phyloP scores from a whole-genome alignment of 2,329 filamentous ascomycete genomes.

The Epichloe amarillans region DNA sequence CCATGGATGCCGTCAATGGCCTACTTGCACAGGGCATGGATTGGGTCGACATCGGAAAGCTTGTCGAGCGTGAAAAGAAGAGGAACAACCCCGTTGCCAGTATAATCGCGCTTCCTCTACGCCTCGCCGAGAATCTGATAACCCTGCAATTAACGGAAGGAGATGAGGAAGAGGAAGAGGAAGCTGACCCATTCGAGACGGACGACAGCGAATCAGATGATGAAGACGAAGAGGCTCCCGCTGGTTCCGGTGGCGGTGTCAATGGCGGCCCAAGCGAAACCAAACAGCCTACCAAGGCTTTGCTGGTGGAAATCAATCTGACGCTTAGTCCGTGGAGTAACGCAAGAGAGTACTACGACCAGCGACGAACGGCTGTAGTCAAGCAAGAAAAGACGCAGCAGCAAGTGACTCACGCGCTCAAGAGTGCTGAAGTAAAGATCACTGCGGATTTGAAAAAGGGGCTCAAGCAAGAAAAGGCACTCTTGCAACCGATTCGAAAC shows the following conservation, averaged over 20 bases:
- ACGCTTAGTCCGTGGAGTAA: conserved; percentile 76
- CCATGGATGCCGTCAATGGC: conserved; percentile 81
- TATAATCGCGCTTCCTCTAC: conserved; percentile 76
- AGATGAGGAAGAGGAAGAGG: conserved; percentile 47
- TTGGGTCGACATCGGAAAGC: conserved; percentile 79
- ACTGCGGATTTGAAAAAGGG: conserved; percentile 77
- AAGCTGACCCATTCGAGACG: conserved; percentile 47
- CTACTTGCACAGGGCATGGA: conserved; percentile 93
- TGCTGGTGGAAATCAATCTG: conserved; percentile 78
- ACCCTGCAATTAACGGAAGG: conserved; percentile 67
- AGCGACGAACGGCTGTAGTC: conserved; percentile 68
- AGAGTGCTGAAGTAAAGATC: conserved; percentile 84
- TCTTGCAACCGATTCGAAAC: conserved; percentile 69
- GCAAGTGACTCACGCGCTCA: conserved; percentile 71
- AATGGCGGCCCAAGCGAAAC: conserved; percentile 18
- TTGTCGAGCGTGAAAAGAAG: conserved; percentile 79
- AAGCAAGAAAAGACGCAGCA: conserved; percentile 81
- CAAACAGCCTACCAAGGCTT: conserved; percentile 34
- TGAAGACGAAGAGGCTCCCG: conserved; percentile 15
- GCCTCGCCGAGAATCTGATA: conserved; percentile 78
- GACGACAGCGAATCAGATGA: conserved; percentile 45
- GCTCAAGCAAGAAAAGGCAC: conserved; percentile 81
- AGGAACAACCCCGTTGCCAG: conserved; percentile 73
- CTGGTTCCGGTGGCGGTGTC: conserved; percentile 1
- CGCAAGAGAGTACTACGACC: conserved; percentile 80